A percentile compares a stretch with the other conserved stretches of the same genome.
Evolutionary conservation across 257 asterid species (phyloP).

Genomic region (Solanum habrochaites): DNA sequence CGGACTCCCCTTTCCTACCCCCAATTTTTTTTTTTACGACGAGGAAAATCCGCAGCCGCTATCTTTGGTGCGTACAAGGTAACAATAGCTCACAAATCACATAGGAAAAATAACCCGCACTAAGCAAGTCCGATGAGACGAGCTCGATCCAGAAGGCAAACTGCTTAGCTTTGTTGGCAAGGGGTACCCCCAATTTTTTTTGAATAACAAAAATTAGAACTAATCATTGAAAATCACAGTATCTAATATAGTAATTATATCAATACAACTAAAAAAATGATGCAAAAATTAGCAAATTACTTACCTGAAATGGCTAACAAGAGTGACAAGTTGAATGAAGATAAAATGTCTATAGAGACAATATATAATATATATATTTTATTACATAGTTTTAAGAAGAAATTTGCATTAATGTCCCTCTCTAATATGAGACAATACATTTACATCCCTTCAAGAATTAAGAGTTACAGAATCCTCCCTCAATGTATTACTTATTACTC

Average conservation of each 20-base stretch:
- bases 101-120: too few relatives aligned
- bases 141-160: too few relatives aligned
- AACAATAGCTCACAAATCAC: too few relatives aligned
- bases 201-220: too few relatives aligned
- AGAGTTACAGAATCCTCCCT: neutral
- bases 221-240: neutral
- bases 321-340: neutral
- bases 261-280: neutral
- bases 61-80: fast-evolving
- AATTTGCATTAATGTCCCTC: neutral
- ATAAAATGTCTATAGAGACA: neutral
- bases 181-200: neutral
- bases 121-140: too few relatives aligned
- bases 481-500: neutral
- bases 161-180: too few relatives aligned
- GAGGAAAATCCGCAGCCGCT: too few relatives aligned
- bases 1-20: neutral
- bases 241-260: neutral
- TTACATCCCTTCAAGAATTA: neutral
- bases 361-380: too few relatives aligned
- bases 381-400: neutral
- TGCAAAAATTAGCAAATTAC: neutral
- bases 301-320: neutral
- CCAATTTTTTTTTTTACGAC: neutral
- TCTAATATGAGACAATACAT: neutral